A percentile compares a stretch with the other conserved stretches of the same genome.
Evolutionary conservation across 192 early-diverging fungal genomes (phyloP).

Genomic region (Bifiguratus adelaidae): DNA sequence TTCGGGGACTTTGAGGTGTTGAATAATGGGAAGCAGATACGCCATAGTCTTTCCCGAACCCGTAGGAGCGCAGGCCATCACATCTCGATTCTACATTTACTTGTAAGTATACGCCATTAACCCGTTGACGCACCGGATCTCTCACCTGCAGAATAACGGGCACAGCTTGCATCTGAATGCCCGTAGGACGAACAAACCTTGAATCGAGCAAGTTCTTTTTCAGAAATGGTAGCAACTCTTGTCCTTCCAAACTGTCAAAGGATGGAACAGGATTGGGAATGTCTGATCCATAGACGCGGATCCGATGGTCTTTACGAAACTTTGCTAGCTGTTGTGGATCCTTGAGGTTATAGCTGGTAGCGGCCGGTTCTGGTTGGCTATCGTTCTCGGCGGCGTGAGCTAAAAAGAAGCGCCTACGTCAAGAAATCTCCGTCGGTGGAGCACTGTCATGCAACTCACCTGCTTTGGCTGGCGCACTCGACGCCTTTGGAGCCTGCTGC

Average conservation of each 20-base stretch:
- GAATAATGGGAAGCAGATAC: slow-evolving; percentile 84
- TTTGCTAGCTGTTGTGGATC: slow-evolving; percentile 24
- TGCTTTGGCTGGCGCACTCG: no score
- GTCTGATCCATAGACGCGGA: slow-evolving; percentile 79
- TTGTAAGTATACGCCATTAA: no score
- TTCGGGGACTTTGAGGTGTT: slow-evolving; percentile 66
- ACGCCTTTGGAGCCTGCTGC: no score
- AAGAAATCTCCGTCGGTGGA: no score
- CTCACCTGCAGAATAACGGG: slow-evolving; percentile 75
- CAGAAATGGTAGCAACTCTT: slow-evolving; percentile 59
- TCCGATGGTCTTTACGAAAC: slow-evolving; percentile 70
- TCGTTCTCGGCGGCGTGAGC: no score
- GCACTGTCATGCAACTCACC: no score
- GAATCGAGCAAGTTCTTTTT: slow-evolving; percentile 54
- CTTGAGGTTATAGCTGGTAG: background rate
- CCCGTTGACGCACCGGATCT: no score
- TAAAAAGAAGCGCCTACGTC: no score
- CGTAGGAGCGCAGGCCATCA: slow-evolving; percentile 95
- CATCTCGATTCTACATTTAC: slow-evolving; percentile 60
- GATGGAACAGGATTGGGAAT: slow-evolving; percentile 74
- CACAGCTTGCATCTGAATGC: slow-evolving; percentile 92
- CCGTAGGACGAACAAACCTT: slow-evolving; percentile 70
- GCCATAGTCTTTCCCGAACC: slow-evolving; percentile 98
- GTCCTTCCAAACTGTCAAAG: slow-evolving; percentile 67
- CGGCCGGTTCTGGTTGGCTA: no score